A percentile compares a stretch with the other conserved stretches of the same genome.
Evolutionary conservation across 306 rosid species (phyloP).

Genomic region (Gastrolobium bilobum): DNA sequence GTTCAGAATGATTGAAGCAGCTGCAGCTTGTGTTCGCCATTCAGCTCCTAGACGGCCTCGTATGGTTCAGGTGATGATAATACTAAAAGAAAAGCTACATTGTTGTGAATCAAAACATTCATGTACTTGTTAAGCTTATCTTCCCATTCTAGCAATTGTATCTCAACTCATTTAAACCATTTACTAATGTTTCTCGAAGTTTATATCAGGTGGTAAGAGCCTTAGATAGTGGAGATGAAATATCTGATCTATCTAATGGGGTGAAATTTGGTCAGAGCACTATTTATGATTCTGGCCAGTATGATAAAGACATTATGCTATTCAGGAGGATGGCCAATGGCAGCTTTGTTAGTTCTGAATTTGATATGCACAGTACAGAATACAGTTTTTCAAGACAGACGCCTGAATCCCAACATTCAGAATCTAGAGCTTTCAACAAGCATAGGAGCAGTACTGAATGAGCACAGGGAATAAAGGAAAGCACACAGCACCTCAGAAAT

Average conservation of each 20-base stretch:
- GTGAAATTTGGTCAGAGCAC: slow-evolving; percentile 87
- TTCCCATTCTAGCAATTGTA: not conserved
- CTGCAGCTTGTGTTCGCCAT: slow-evolving; percentile 96
- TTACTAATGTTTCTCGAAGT: slow-evolving; percentile 24
- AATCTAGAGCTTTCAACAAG: slow-evolving; percentile 59
- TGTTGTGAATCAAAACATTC: not conserved
- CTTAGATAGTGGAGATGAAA: slow-evolving; percentile 72
- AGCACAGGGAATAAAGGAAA: slow-evolving; percentile 19
- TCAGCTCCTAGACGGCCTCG: slow-evolving; percentile 91
- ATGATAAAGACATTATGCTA: slow-evolving; percentile 71
- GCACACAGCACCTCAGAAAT: slow-evolving; percentile 18
- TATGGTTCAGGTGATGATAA: slow-evolving; percentile 82
- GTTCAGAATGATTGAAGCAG: slow-evolving; percentile 90
- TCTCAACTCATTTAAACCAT: slow-evolving; percentile 25
- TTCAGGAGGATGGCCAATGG: slow-evolving; percentile 76
- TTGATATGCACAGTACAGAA: slow-evolving; percentile 60
- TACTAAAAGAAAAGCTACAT: not conserved
- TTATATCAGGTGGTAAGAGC: slow-evolving; percentile 82
- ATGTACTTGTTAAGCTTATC: not conserved
- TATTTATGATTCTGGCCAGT: slow-evolving; percentile 81
- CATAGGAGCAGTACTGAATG: slow-evolving; percentile 34
- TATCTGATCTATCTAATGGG: slow-evolving; percentile 84
- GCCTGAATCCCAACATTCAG: slow-evolving; percentile 54
- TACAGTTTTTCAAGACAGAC: slow-evolving; percentile 56
- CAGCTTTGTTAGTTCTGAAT: slow-evolving; percentile 57